phyloP scores from a whole-genome alignment of 306 rosid genomes.

The Delonix regia region DNA sequence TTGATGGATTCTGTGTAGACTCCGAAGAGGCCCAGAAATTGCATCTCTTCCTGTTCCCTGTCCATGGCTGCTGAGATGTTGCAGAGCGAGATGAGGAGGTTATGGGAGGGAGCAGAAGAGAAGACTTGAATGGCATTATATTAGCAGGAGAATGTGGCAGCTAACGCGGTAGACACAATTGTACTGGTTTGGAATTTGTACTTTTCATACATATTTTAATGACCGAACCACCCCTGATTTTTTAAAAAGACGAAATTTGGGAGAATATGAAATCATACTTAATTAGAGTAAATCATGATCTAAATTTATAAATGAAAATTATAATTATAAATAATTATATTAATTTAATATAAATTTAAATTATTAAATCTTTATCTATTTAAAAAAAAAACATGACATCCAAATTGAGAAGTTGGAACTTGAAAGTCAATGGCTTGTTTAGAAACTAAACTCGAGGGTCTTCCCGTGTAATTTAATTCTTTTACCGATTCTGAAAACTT shows the following conservation, averaged over 20 bases:
- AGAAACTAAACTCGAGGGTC: not conserved
- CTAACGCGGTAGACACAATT: not conserved
- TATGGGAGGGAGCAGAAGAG: not conserved
- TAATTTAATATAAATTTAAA: too few relatives aligned
- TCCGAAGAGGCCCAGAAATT: constrained; percentile 54
- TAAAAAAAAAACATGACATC: too few relatives aligned
- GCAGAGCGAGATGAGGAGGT: not conserved
- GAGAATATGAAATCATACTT: too few relatives aligned
- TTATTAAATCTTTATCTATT: too few relatives aligned
- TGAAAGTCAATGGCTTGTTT: not conserved
- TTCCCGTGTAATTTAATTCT: not conserved
- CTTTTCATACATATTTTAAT: not conserved
- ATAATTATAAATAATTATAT: too few relatives aligned
- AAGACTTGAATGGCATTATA: not conserved
- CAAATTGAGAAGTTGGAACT: too few relatives aligned
- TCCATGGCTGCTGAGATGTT: constrained; percentile 56
- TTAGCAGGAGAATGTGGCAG: not conserved
- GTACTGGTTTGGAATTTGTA: not conserved
- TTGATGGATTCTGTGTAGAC: constrained; percentile 63
- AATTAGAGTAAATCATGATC: too few relatives aligned
- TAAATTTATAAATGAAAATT: too few relatives aligned
- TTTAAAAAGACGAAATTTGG: too few relatives aligned
- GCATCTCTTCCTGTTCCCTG: constrained; percentile 71
- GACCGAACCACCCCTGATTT: constrained; percentile 21
- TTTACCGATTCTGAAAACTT: not conserved